These are phyloP conservation scores for Trichoderma erinaceum DNA, from an alignment of 495 filamentous ascomycete species.

Conservation along the genomic window DNA sequence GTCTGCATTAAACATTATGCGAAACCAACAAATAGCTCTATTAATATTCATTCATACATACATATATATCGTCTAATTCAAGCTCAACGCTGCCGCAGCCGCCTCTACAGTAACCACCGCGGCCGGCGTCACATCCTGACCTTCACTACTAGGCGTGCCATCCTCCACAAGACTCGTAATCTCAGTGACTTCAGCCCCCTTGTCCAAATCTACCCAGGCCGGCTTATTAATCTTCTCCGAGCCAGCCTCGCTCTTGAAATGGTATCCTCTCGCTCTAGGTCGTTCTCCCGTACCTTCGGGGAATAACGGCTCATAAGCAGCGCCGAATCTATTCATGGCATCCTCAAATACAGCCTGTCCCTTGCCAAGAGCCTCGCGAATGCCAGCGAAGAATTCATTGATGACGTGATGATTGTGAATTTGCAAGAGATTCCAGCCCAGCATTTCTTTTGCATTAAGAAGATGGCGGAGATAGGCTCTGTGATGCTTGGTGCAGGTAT, in stretches of 20 bases:
- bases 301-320: constrained; percentile 58
- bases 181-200: background rate
- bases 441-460: constrained; percentile 85
- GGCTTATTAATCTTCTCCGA: constrained; percentile 62
- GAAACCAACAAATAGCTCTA: background rate
- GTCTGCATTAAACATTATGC: too few relatives aligned
- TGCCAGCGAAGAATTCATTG: constrained; percentile 62
- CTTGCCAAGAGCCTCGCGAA: constrained; percentile 52
- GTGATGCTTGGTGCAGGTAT: constrained; percentile 79
- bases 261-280: constrained; percentile 80
- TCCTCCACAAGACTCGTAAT: background rate
- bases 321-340: constrained; percentile 50
- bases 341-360: constrained; percentile 55
- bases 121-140: background rate
- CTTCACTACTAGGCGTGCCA: background rate
- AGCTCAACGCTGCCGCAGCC: background rate
- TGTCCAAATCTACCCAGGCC: constrained; percentile 47
- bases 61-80: background rate
- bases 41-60: too few relatives aligned
- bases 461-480: constrained; percentile 83
- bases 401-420: constrained; percentile 78
- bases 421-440: constrained; percentile 87
- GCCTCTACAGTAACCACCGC: background rate
- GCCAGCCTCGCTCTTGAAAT: constrained; percentile 64
- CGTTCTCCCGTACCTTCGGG: constrained; percentile 70